Percentiles rank a stretch among this genome's conserved stretches.
phyloP scores from a whole-genome alignment of 2,329 filamentous ascomycete genomes.

The Intubia oerlemansii region DNA sequence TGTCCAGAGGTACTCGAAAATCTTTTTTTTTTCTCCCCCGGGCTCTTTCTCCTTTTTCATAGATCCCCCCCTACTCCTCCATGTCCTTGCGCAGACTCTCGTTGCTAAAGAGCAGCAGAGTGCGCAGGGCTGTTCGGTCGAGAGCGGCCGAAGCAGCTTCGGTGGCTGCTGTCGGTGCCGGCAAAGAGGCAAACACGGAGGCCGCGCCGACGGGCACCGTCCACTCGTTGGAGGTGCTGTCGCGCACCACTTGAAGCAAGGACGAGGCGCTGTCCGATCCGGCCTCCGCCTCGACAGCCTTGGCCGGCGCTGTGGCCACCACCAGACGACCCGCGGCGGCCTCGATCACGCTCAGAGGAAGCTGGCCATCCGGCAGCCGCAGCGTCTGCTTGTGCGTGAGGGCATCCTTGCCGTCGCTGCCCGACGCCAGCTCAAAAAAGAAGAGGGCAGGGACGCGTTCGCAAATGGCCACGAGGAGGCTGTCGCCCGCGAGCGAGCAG shows the following conservation, averaged over 20 bases:
- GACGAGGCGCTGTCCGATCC: conserved; percentile 6
- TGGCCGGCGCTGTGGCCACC: conserved; percentile 1
- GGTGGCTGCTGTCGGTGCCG: conserved; percentile 5
- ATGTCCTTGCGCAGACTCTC: conserved; percentile 25
- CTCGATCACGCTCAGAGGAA: conserved; percentile 29
- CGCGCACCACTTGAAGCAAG: conserved; percentile 8
- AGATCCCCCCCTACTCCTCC: conserved; percentile 11
- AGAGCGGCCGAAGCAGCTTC: conserved; percentile 5
- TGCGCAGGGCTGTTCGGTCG: conserved; percentile 17
- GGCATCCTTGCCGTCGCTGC: too few relatives aligned
- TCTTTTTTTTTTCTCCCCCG: too few relatives aligned
- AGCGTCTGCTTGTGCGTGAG: conserved; percentile 30
- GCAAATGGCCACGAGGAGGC: conserved; percentile 19
- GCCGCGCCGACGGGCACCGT: too few relatives aligned
- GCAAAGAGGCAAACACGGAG: conserved; percentile 5
- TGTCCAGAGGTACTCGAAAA: too few relatives aligned
- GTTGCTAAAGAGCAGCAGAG: conserved; percentile 21
- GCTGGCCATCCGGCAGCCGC: conserved; percentile 25
- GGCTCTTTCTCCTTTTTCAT: too few relatives aligned
- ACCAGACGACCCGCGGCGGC: conserved; percentile 1
- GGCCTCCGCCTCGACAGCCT: not conserved
- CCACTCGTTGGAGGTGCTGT: conserved; percentile 1
- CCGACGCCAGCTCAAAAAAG: too few relatives aligned
- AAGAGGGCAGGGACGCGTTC: conserved; percentile 40
- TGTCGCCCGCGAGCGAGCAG: conserved; percentile 10